A percentile compares a stretch with the other conserved stretches of the same genome.
Evolutionary conservation across 2,329 filamentous ascomycete species (phyloP).

Genomic region (Juglanconis juglandina): DNA sequence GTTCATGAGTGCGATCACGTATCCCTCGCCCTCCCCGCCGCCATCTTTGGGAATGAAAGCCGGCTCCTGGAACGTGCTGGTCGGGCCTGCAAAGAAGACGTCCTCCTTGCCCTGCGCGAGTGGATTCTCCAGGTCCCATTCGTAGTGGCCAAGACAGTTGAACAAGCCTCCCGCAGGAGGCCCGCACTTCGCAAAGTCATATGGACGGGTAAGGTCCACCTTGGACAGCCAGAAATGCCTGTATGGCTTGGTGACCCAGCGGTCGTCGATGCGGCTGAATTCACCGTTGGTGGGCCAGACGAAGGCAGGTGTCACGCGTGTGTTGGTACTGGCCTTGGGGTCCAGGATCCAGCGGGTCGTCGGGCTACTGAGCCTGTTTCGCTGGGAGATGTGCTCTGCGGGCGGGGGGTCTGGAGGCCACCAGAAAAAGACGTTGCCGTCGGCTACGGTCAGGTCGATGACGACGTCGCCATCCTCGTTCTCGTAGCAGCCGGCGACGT

Average conservation of each 20-base stretch:
- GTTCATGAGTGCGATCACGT: slow-evolving; percentile 44
- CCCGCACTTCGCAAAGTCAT: slow-evolving; percentile 43
- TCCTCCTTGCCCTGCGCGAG: slow-evolving; percentile 31
- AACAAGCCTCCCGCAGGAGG: slow-evolving; percentile 41
- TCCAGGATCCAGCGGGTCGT: slow-evolving; percentile 40
- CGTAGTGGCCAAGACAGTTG: slow-evolving; percentile 44
- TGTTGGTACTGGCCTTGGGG: slow-evolving; percentile 32
- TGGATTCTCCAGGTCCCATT: slow-evolving; percentile 30
- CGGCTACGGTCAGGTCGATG: slow-evolving; percentile 39
- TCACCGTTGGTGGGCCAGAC: slow-evolving; percentile 43
- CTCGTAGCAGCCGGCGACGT: slow-evolving; percentile 47
- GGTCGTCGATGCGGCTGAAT: slow-evolving; percentile 48
- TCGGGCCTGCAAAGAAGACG: slow-evolving; percentile 42
- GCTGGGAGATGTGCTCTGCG: slow-evolving; percentile 22
- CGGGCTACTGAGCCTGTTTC: slow-evolving; percentile 35
- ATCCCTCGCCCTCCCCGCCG: slow-evolving; percentile 47
- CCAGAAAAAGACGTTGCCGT: slow-evolving; percentile 45
- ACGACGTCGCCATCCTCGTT: slow-evolving; percentile 42
- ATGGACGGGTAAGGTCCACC: slow-evolving; percentile 34
- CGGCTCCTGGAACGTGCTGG: slow-evolving; percentile 50
- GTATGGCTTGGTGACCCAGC: slow-evolving; percentile 41
- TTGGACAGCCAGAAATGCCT: slow-evolving; percentile 44
- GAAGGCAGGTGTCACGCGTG: slow-evolving; percentile 33
- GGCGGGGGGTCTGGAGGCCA: slow-evolving; percentile 35
- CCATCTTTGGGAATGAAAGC: slow-evolving; percentile 45